A percentile compares a stretch with the other conserved stretches of the same genome.
These are phyloP conservation scores for Trematosphaeria pertusa DNA, from an alignment of 2,329 filamentous ascomycete genomes.

Conservation along the genomic window DNA sequence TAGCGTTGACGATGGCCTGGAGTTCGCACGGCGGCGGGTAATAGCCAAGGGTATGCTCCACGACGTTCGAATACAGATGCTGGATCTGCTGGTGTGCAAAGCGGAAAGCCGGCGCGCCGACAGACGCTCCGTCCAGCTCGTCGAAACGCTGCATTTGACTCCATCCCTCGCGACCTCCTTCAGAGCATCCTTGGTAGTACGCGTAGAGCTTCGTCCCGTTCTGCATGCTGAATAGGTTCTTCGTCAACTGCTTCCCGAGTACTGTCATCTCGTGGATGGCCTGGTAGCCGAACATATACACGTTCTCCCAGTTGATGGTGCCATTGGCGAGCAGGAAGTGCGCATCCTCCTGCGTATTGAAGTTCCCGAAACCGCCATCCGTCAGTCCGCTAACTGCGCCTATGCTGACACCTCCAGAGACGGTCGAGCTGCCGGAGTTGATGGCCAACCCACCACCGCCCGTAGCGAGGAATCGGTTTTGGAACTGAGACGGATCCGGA, in stretches of 20 bases:
- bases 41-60: slow-evolving; percentile 50
- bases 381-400: slow-evolving; percentile 57
- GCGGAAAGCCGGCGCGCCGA: slow-evolving; percentile 56
- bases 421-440: slow-evolving; percentile 45
- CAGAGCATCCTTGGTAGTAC: slow-evolving; percentile 62
- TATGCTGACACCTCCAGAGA: slow-evolving; percentile 52
- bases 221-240: slow-evolving; percentile 42
- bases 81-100: slow-evolving; percentile 54
- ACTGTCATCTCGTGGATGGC: slow-evolving; percentile 59
- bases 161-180: slow-evolving; percentile 57
- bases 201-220: slow-evolving; percentile 44
- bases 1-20: slow-evolving; percentile 59
- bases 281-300: slow-evolving; percentile 60
- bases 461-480: slow-evolving; percentile 54
- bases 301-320: slow-evolving; percentile 57
- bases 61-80: slow-evolving; percentile 48
- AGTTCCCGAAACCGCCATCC: slow-evolving; percentile 58
- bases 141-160: slow-evolving; percentile 59
- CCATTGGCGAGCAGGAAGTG: slow-evolving; percentile 49
- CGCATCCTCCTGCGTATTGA: slow-evolving; percentile 47
- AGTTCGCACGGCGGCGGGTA: slow-evolving; percentile 55
- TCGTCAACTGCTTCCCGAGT: slow-evolving; percentile 53
- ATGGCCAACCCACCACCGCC: slow-evolving; percentile 56
- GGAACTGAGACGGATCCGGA: slow-evolving; percentile 50
- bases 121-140: slow-evolving; percentile 54